Conservation (phyloP, 108 stramenopile species). For the Cyclostephanos invisitatus region DNA sequence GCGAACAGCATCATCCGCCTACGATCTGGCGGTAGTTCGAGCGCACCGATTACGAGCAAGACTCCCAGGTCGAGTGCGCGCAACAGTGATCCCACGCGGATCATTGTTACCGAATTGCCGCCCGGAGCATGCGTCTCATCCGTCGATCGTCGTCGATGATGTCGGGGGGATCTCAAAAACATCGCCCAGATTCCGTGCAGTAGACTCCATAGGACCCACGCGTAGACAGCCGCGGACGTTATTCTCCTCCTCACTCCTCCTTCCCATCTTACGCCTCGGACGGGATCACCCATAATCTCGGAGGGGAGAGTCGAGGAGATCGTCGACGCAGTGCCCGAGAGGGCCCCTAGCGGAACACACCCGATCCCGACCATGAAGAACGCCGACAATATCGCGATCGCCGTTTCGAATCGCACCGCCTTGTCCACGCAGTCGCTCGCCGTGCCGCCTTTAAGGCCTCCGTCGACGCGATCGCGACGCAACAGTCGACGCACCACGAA, state of each 20-base stretch:
- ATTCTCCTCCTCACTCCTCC: neutral
- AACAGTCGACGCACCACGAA: conserved; percentile 49
- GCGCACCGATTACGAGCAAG: conserved; percentile 26
- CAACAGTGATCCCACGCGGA: conserved; percentile 16
- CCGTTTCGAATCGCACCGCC: conserved; percentile 47
- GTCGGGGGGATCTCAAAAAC: conserved; percentile 20
- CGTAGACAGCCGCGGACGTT: conserved; percentile 2
- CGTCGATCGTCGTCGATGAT: conserved; percentile 5
- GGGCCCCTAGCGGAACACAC: conserved; percentile 35
- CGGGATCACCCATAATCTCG: neutral
- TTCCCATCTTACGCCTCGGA: neutral
- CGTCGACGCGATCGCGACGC: conserved; percentile 25
- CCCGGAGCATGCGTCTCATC: neutral
- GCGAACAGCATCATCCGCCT: conserved; percentile 18
- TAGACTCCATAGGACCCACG: conserved; percentile 44
- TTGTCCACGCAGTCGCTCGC: conserved; percentile 44
- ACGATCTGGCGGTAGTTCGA: conserved; percentile 6
- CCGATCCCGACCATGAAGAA: conserved; percentile 53
- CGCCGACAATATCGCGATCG: conserved; percentile 24
- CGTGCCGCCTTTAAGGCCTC: conserved; percentile 29
- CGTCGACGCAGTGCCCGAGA: conserved; percentile 3
- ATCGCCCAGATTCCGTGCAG: conserved; percentile 46
- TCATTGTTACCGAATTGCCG: neutral
- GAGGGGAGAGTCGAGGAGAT: neutral
- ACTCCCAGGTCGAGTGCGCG: conserved; percentile 35